phyloP scores from a whole-genome alignment of 768 basidiomycete genomes.

The Pilatotrama ljubarskyi region DNA sequence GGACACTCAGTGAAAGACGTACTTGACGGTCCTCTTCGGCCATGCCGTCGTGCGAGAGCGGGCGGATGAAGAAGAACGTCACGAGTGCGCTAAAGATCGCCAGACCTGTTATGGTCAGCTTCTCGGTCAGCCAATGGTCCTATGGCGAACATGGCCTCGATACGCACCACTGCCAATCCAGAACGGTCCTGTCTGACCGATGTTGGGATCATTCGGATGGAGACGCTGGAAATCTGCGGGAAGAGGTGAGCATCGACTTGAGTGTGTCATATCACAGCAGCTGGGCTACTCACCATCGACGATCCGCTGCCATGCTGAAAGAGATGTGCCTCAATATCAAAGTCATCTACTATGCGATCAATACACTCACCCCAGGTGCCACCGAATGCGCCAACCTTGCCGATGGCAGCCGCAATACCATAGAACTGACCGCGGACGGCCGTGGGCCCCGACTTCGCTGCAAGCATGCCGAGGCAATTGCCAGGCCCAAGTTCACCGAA shows the following conservation, averaged over 20 bases:
- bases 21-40: conserved; percentile 68
- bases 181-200: conserved; percentile 83
- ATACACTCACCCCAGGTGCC: conserved; percentile 71
- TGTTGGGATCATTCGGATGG: conserved; percentile 34
- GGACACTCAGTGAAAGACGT: conserved; percentile 24
- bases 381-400: conserved; percentile 81
- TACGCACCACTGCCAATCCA: conserved; percentile 73
- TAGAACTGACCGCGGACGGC: conserved; percentile 86
- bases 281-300: conserved; percentile 49
- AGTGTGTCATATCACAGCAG: background rate
- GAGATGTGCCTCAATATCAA: background rate
- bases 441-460: conserved; percentile 83
- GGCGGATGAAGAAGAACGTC: conserved; percentile 71
- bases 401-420: conserved; percentile 81
- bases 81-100: conserved; percentile 77
- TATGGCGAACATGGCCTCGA: conserved; percentile 9
- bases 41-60: conserved; percentile 80
- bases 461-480: conserved; percentile 83
- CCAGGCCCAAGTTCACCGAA: conserved; percentile 92
- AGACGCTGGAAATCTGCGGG: background rate
- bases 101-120: conserved; percentile 45
- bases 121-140: too few species aligned
- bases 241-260: background rate
- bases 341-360: background rate
- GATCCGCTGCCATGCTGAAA: conserved; percentile 63